Base-by-base conservation (phyloP, 176 grass and related monocot species). In the Alloteropsis semialata region DNA sequence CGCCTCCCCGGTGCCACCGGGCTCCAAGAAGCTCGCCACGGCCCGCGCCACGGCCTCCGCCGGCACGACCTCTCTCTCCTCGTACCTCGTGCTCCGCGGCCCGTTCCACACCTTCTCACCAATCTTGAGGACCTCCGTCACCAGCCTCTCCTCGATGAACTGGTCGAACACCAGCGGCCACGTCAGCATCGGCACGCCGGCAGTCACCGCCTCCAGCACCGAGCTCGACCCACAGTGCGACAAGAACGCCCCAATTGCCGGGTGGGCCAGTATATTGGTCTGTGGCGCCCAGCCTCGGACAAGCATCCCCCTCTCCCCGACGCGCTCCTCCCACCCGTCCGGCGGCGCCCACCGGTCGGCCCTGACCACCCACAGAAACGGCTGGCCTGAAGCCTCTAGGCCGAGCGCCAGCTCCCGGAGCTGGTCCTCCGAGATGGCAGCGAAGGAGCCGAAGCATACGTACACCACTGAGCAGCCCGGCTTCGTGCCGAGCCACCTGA, bases 141-240 rank as follows among this genome's bases (percentile, higher is more conserved):
- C 82, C 57, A 91, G 58, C 65, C 81, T n/a, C 65, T 91, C 82
- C 65, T 74, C 55, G 72, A 88, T 82, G 78, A 91, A 88, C 78
- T 82, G 86, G 30, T 85, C 86, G 66, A 82, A 88, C 65, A 78
- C 77, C 78, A 85, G 48, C 41, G 86, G 82, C 90, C 89, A 88
- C 8, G 85, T 88, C 57, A 85, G 82, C 77, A 91, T 50, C 19
- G 82, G 85, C 63, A 88, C 78, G 25, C 86, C 82, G 13, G 82
- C 78, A 29, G 73, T 8, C 45, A 32, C 66, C 5, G 86, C 84
- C 69, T 92, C 92, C 22, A 80, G 50, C 72, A 88, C 2, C 7
- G 87, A 92, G 87, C 68, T 92, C 56, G 51, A 93, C 2, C 91
- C 94, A 34, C 94, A 93, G 82, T 93, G 87, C 15, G 88, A 89